phyloP scores from a whole-genome alignment of 2,329 filamentous ascomycete species.

The Aureobasidium sp. region DNA sequence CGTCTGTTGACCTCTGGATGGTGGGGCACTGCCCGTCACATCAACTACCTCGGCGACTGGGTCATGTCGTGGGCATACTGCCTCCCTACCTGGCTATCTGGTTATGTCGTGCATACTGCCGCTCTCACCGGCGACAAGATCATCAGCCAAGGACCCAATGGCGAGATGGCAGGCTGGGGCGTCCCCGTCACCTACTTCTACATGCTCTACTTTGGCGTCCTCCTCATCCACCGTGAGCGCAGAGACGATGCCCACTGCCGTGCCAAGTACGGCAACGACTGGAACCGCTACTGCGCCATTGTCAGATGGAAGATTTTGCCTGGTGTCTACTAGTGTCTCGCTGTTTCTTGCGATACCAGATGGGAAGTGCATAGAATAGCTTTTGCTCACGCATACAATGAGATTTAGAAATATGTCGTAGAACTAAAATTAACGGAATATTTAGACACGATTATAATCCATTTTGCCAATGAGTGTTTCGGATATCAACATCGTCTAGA shows the following conservation, averaged over 20 bases:
- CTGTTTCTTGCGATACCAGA: neutral
- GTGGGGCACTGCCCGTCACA: constrained; percentile 88
- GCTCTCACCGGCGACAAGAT: constrained; percentile 53
- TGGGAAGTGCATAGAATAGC: neutral
- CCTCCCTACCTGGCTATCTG: constrained; percentile 74
- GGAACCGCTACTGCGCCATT: constrained; percentile 76
- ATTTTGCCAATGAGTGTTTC: neutral
- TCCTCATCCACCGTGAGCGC: constrained; percentile 77
- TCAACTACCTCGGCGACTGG: constrained; percentile 96
- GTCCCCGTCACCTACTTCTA: constrained; percentile 93
- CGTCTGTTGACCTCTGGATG: constrained; percentile 77
- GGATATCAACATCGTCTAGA: no score
- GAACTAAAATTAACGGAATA: neutral
- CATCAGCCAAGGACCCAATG: constrained; percentile 31
- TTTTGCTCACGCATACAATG: neutral
- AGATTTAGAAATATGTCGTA: neutral
- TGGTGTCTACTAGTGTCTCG: constrained; percentile 59
- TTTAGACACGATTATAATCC: neutral
- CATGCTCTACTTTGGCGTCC: constrained; percentile 78
- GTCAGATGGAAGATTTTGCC: constrained; percentile 79
- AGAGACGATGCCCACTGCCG: constrained; percentile 87
- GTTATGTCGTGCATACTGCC: constrained; percentile 61
- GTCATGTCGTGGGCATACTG: constrained; percentile 86
- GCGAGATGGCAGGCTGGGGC: constrained; percentile 67
- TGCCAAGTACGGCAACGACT: constrained; percentile 86